Evolutionary conservation across 768 basidiomycete species (phyloP).

Genomic region (Boletus insuetus): DNA sequence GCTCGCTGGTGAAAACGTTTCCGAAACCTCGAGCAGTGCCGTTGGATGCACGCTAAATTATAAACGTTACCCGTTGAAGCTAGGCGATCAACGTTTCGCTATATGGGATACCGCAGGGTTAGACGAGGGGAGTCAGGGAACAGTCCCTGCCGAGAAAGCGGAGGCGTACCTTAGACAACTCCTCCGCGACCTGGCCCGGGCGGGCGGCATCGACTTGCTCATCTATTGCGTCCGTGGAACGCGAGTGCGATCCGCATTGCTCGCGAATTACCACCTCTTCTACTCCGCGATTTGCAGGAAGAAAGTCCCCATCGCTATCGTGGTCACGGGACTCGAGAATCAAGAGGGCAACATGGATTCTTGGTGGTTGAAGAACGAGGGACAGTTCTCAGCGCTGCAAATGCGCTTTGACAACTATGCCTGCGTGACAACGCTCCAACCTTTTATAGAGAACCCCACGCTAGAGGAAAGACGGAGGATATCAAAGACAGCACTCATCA

Average conservation of each 20-base stretch:
- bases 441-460: constrained; percentile 5
- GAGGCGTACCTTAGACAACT: constrained; percentile 30
- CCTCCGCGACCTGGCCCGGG: constrained; percentile 13
- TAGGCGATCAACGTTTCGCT: constrained; percentile 10
- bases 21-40: constrained; percentile 20
- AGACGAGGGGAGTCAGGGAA: constrained; percentile 20
- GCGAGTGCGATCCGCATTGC: constrained; percentile 16
- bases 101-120: constrained; percentile 29
- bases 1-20: constrained; percentile 9
- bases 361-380: constrained; percentile 32
- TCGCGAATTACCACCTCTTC: constrained; percentile 39
- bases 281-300: constrained; percentile 37
- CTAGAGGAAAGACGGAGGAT: constrained; percentile 16
- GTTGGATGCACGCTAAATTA: constrained; percentile 19
- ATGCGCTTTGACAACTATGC: constrained; percentile 37
- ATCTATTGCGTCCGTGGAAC: constrained; percentile 31
- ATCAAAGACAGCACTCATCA: constrained; percentile 19
- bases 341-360: constrained; percentile 27
- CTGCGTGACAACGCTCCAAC: constrained; percentile 36
- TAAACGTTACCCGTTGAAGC: constrained; percentile 5
- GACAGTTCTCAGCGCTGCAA: constrained; percentile 22
- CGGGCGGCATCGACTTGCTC: constrained; percentile 19
- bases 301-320: constrained; percentile 38
- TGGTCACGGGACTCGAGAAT: constrained; percentile 39
- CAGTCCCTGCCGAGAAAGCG: constrained; percentile 23